phyloP scores from a whole-genome alignment of 2,329 filamentous ascomycete species.

The Rhynchosporium secalis region DNA sequence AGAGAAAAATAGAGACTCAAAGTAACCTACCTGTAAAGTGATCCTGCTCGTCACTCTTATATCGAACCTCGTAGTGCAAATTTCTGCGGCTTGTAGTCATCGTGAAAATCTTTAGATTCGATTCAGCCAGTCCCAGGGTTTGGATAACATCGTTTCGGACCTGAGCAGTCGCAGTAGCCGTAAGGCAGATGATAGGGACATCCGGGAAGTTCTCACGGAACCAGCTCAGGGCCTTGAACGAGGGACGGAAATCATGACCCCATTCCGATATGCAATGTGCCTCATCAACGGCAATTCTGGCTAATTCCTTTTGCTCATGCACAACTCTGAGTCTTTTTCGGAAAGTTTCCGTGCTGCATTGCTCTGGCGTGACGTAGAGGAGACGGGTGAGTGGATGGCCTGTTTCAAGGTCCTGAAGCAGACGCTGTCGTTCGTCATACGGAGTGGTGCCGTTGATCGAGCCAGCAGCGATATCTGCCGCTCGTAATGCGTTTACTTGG shows the following conservation, averaged over 20 bases:
- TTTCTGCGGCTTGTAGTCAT: slow-evolving; percentile 85
- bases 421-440: slow-evolving; percentile 60
- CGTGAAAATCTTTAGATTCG: slow-evolving; percentile 70
- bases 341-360: slow-evolving; percentile 77
- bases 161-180: slow-evolving; percentile 80
- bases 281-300: slow-evolving; percentile 86
- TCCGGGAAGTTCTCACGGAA: slow-evolving; percentile 79
- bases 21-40: slow-evolving; percentile 49
- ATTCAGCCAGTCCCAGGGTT: slow-evolving; percentile 66
- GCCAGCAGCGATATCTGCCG: slow-evolving; percentile 74
- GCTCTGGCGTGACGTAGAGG: slow-evolving; percentile 91
- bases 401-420: slow-evolving; percentile 80
- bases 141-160: slow-evolving; percentile 82
- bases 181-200: slow-evolving; percentile 89
- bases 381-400: slow-evolving; percentile 82
- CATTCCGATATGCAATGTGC: slow-evolving; percentile 98
- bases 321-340: slow-evolving; percentile 72
- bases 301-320: slow-evolving; percentile 79
- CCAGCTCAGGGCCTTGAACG: slow-evolving; percentile 84
- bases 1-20: neutral
- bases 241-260: slow-evolving; percentile 95
- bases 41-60: slow-evolving; percentile 74
- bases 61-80: slow-evolving; percentile 87
- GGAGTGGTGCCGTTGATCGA: slow-evolving; percentile 85
- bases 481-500: slow-evolving; percentile 78